phyloP scores from a whole-genome alignment of 768 basidiomycete genomes.

The Mycena alexandri region DNA sequence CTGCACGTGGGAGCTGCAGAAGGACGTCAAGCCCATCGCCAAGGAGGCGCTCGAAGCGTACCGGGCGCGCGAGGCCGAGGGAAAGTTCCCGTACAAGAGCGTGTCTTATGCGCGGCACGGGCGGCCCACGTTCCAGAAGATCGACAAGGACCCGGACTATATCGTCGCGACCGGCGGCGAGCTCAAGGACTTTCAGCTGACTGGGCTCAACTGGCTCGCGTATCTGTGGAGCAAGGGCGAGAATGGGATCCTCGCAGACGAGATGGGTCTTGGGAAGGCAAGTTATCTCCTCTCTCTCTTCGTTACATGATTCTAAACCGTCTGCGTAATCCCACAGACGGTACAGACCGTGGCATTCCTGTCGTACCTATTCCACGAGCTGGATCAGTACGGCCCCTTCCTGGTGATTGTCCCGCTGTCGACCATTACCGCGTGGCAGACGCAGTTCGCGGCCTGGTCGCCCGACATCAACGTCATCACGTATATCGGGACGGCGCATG shows the following conservation, averaged over 20 bases:
- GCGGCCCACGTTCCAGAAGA: slow-evolving; percentile 86
- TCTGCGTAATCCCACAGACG: slow-evolving; percentile 60
- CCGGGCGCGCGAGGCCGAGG: slow-evolving; percentile 79
- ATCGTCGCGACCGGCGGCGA: slow-evolving; percentile 81
- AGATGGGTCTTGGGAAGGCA: slow-evolving; percentile 99
- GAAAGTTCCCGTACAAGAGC: slow-evolving; percentile 90
- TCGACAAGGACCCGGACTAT: slow-evolving; percentile 90
- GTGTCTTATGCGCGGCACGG: slow-evolving; percentile 70
- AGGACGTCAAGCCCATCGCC: slow-evolving; percentile 84
- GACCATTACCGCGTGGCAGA: slow-evolving; percentile 98
- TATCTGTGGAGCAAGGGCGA: slow-evolving; percentile 95
- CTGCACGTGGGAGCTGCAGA: slow-evolving; percentile 93
- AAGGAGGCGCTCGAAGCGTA: slow-evolving; percentile 85
- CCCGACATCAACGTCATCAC: slow-evolving; percentile 97
- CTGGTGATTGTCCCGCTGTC: slow-evolving; percentile 98
- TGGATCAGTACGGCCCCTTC: slow-evolving; percentile 96
- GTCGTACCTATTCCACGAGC: slow-evolving; percentile 93
- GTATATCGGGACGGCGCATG: slow-evolving; percentile 90
- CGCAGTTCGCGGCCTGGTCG: slow-evolving; percentile 94
- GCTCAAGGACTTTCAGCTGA: slow-evolving; percentile 98
- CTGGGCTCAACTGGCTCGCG: slow-evolving; percentile 98
- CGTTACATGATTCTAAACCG: neutral
- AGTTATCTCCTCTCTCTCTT: slow-evolving; percentile 23
- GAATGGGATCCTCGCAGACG: slow-evolving; percentile 97
- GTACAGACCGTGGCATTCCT: slow-evolving; percentile 97